These are phyloP conservation scores for Clathrospora elynae DNA, from an alignment of 2,329 filamentous ascomycete species.

Conservation along the genomic window DNA sequence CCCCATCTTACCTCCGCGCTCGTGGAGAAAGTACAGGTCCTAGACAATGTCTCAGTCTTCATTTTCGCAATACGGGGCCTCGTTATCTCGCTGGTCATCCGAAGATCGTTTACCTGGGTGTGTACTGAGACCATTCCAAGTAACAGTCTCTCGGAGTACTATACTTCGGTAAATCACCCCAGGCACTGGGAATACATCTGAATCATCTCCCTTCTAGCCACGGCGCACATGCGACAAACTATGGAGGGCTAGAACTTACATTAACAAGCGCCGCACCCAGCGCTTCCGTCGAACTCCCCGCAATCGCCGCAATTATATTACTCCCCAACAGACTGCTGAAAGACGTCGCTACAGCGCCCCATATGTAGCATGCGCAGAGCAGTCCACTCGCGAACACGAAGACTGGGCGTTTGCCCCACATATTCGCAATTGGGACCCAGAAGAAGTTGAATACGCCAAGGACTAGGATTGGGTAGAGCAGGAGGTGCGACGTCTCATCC, in stretches of 20 bases:
- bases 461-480: constrained; percentile 53
- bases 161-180: too few relatives aligned
- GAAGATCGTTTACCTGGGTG: too few relatives aligned
- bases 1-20: constrained; percentile 45
- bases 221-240: neutral
- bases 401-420: constrained; percentile 55
- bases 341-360: constrained; percentile 51
- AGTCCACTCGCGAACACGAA: constrained; percentile 54
- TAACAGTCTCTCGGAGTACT: too few relatives aligned
- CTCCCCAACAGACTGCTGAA: constrained; percentile 54
- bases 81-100: too few relatives aligned
- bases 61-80: too few relatives aligned
- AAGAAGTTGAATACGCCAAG: constrained; percentile 60
- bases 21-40: constrained; percentile 41
- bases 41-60: constrained; percentile 27
- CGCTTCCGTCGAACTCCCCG: constrained; percentile 53
- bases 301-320: constrained; percentile 54
- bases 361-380: constrained; percentile 54
- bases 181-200: constrained; percentile 1
- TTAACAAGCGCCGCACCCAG: constrained; percentile 51
- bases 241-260: constrained; percentile 10
- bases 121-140: too few relatives aligned
- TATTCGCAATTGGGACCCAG: constrained; percentile 57
- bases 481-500: constrained; percentile 51
- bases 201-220: constrained; percentile 5